These are phyloP conservation scores for Candida patagonica DNA, from an alignment of 805 yeast species.

Conservation along the genomic window DNA sequence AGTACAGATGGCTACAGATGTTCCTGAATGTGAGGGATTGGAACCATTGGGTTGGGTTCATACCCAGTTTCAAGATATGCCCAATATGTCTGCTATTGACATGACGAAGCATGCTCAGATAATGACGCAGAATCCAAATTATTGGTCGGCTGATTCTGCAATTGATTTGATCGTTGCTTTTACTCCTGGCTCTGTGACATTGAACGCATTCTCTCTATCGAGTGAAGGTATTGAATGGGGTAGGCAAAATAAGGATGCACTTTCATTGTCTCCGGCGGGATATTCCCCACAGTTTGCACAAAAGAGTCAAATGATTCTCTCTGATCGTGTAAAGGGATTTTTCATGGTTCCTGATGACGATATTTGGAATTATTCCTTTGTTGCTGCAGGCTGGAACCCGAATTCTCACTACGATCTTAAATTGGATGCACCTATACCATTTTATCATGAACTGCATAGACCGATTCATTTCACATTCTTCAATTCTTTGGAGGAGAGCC, in stretches of 20 bases:
- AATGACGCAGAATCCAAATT: constrained; percentile 23
- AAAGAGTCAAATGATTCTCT: constrained; percentile 58
- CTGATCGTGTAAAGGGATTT: constrained; percentile 70
- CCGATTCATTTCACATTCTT: constrained; percentile 79
- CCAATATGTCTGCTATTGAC: constrained; percentile 60
- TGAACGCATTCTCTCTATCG: constrained; percentile 54
- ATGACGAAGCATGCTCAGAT: constrained; percentile 48
- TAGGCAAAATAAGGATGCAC: constrained; percentile 42
- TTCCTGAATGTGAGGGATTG: constrained; percentile 39
- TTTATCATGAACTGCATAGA: constrained; percentile 79
- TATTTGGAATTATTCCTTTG: constrained; percentile 85
- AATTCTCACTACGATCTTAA: constrained; percentile 54
- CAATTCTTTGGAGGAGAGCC: constrained; percentile 43
- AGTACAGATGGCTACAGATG: constrained; percentile 47
- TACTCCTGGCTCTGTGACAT: constrained; percentile 75
- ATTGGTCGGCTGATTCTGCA: constrained; percentile 35
- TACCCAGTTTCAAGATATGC: constrained; percentile 62
- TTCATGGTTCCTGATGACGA: constrained; percentile 78
- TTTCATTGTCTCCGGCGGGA: constrained; percentile 54
- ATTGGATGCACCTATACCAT: constrained; percentile 70
- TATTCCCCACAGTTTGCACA: constrained; percentile 51
- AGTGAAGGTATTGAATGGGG: constrained; percentile 79
- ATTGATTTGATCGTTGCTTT: constrained; percentile 59
- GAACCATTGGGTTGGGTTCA: constrained; percentile 94
- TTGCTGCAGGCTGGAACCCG: constrained; percentile 74